Evolutionary conservation across 768 basidiomycete genomes (phyloP).

Genomic region (Suillus fuscotomentosus): DNA sequence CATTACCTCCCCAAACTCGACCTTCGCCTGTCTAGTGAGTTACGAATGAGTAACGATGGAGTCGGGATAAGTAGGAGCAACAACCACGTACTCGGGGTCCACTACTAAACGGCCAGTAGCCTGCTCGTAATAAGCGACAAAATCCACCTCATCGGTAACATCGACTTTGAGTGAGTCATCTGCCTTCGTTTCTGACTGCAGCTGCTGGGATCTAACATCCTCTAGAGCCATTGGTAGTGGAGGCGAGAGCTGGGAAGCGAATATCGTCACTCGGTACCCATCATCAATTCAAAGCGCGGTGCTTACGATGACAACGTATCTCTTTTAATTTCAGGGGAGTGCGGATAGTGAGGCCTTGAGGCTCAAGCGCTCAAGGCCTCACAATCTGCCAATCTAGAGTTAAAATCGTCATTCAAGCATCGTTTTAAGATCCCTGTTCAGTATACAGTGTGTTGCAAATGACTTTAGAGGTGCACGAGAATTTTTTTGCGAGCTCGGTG

Average conservation of each 20-base stretch:
- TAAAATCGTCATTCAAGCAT: too few relatives aligned
- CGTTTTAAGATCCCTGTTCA: too few relatives aligned
- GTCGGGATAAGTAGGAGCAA: too few relatives aligned
- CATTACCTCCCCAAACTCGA: constrained; percentile 48
- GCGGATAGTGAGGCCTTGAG: not conserved
- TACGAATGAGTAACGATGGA: not conserved
- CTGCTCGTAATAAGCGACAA: constrained; percentile 48
- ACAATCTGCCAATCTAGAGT: too few relatives aligned
- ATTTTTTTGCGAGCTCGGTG: too few relatives aligned
- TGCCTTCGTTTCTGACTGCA: not conserved
- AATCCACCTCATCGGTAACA: constrained; percentile 27
- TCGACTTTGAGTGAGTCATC: not conserved
- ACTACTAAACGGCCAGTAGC: constrained; percentile 59
- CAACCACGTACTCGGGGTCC: constrained; percentile 51
- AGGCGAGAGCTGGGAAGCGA: not conserved
- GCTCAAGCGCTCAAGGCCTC: too few relatives aligned
- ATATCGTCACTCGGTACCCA: not conserved
- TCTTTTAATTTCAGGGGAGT: not conserved
- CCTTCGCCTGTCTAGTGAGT: constrained; percentile 39
- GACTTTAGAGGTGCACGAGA: too few relatives aligned
- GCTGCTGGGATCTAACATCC: not conserved
- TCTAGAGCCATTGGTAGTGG: not conserved
- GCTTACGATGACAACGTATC: not conserved
- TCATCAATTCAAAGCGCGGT: not conserved
- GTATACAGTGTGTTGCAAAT: too few relatives aligned